These are phyloP conservation scores for Cytospora schulzeri DNA, from an alignment of 2,329 filamentous ascomycete genomes.

Conservation along the genomic window DNA sequence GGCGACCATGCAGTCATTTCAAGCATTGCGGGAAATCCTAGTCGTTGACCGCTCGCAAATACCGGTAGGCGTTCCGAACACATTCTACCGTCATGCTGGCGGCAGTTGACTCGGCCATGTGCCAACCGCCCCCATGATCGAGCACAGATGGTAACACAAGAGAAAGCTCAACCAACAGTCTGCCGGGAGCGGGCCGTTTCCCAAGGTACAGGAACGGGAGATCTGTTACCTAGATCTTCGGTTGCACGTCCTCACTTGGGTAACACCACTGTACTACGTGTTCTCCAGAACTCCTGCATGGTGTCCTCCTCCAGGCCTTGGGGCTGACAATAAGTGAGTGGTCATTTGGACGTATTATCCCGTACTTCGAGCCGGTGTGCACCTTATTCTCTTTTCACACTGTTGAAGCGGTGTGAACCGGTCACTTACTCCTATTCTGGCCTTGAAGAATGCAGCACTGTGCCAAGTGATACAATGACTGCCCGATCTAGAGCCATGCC, in stretches of 20 bases:
- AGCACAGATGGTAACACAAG: not conserved
- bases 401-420: no score
- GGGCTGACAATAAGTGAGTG: not conserved
- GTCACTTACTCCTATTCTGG: no score
- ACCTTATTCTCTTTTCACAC: not conserved
- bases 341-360: not conserved
- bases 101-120: not conserved
- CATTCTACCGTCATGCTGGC: not conserved
- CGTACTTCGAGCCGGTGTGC: not conserved
- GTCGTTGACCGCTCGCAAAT: not conserved
- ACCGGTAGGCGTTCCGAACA: not conserved
- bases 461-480: no score
- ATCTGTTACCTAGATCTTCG: not conserved
- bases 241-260: not conserved
- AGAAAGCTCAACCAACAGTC: not conserved
- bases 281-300: not conserved
- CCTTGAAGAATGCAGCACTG: no score
- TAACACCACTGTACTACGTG: not conserved
- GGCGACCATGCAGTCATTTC: not conserved
- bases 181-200: not conserved
- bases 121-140: not conserved
- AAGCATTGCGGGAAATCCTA: not conserved
- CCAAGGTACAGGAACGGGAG: not conserved
- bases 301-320: not conserved
- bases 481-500: no score